A percentile compares a stretch with the other conserved stretches of the same genome.
Conservation (phyloP, 164 flowering plant genomes). For the Pachysandra terminalis region DNA sequence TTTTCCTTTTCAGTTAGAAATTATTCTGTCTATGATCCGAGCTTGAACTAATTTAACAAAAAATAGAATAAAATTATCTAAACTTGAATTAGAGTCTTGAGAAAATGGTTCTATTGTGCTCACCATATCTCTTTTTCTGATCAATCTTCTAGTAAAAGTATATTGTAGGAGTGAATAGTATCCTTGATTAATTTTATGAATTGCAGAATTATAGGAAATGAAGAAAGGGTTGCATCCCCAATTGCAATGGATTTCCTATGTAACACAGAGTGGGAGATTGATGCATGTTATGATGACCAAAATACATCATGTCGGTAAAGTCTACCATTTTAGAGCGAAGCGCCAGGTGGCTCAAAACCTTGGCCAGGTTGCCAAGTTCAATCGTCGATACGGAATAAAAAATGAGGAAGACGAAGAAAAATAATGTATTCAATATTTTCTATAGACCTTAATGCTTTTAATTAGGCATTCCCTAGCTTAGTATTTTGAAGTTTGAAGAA, state of each 20-base stretch:
- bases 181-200: neutral
- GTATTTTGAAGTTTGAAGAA: neutral
- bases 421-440: neutral
- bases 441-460: neutral
- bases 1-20: neutral
- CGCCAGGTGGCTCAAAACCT: slow-evolving; percentile 67
- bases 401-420: slow-evolving; percentile 29
- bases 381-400: slow-evolving; percentile 50
- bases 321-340: slow-evolving; percentile 73
- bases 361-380: slow-evolving; percentile 83
- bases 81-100: neutral
- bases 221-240: slow-evolving; percentile 93
- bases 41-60: neutral
- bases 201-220: slow-evolving; percentile 36
- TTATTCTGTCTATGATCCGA: neutral
- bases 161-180: neutral
- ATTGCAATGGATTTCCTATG: slow-evolving; percentile 88
- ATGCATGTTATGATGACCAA: slow-evolving; percentile 78
- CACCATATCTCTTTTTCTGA: neutral
- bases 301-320: slow-evolving; percentile 66
- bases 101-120: neutral
- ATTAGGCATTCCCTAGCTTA: neutral
- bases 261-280: slow-evolving; percentile 81
- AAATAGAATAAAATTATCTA: too few relatives aligned
- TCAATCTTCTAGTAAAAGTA: neutral